These are phyloP conservation scores for Talaromyces thailandensis DNA, from an alignment of 495 filamentous ascomycete species.

Conservation along the genomic window DNA sequence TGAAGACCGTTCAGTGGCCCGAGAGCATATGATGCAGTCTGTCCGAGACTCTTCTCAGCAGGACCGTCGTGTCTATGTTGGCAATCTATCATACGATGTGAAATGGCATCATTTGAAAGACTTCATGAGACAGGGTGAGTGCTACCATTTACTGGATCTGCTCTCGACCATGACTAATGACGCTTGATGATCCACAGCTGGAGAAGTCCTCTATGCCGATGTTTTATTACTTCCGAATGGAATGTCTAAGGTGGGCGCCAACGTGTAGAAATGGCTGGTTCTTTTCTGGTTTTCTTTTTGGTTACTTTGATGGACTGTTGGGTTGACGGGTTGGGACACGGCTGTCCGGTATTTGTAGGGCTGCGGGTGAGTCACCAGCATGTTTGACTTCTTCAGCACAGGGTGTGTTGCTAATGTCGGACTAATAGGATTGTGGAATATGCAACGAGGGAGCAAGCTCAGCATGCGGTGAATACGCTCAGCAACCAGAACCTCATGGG, in stretches of 20 bases:
- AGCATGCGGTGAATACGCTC: conserved; percentile 92
- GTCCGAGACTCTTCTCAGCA: conserved; percentile 92
- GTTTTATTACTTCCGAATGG: conserved; percentile 99
- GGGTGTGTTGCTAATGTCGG: conserved; percentile 20
- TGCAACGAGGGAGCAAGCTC: conserved; percentile 97
- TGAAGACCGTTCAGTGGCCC: conserved; percentile 76
- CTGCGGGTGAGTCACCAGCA: conserved; percentile 77
- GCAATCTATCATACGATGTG: conserved; percentile 97
- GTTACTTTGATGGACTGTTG: conserved; percentile 78
- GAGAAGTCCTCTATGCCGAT: conserved; percentile 99
- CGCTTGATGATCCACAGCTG: conserved; percentile 52
- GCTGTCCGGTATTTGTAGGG: conserved; percentile 91
- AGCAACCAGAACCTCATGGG: conserved; percentile 99
- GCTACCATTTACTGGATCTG: conserved; percentile 13
- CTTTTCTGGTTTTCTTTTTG: conserved; percentile 51
- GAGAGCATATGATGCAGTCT: conserved; percentile 92
- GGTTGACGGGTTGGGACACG: conserved; percentile 98
- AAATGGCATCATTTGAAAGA: conserved; percentile 99
- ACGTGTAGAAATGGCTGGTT: conserved; percentile 58
- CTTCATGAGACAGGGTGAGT: conserved; percentile 98
- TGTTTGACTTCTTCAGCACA: background rate
- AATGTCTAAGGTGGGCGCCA: conserved; percentile 99
- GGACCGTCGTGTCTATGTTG: conserved; percentile 98
- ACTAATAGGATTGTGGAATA: conserved; percentile 94
- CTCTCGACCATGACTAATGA: conserved; percentile 24